Conservation (phyloP, 1,139 yeast species). For the Petasospora rhodanensis region DNA sequence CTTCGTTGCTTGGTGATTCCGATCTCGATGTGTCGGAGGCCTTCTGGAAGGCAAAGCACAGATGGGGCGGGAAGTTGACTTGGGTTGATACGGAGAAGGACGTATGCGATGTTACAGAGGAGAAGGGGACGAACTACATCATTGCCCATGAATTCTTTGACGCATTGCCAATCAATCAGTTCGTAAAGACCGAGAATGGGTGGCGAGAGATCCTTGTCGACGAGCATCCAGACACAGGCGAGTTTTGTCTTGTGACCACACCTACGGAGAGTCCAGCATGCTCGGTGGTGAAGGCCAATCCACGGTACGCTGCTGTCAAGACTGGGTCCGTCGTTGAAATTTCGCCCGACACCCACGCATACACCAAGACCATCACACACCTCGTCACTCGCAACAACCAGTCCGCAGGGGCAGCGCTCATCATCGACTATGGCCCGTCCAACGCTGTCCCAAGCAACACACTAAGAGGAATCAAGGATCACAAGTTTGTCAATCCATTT, state of each 20-base stretch:
- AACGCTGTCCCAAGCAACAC: constrained; percentile 62
- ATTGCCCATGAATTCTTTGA: constrained; percentile 87
- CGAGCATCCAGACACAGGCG: constrained; percentile 31
- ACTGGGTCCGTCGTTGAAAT: constrained; percentile 62
- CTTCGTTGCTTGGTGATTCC: constrained; percentile 42
- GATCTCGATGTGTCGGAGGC: constrained; percentile 17
- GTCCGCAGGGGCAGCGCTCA: constrained; percentile 57
- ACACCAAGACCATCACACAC: constrained; percentile 43
- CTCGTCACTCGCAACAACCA: constrained; percentile 32
- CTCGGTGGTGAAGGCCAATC: constrained; percentile 47
- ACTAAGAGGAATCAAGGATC: constrained; percentile 69
- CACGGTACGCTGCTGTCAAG: constrained; percentile 52
- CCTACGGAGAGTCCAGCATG: constrained; percentile 65
- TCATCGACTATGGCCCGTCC: constrained; percentile 75
- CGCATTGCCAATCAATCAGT: constrained; percentile 76
- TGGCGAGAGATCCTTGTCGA: constrained; percentile 82
- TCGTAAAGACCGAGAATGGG: constrained; percentile 54
- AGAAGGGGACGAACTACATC: constrained; percentile 48
- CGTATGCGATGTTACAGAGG: constrained; percentile 32
- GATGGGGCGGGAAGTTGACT: constrained; percentile 49
- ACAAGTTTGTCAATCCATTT: constrained; percentile 76
- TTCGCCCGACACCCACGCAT: constrained; percentile 68
- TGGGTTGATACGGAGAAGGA: constrained; percentile 76
- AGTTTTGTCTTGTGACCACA: constrained; percentile 57
- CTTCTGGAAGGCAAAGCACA: constrained; percentile 28